Evolutionary conservation across 495 filamentous ascomycete species (phyloP).

Genomic region (Penicillium angulare): DNA sequence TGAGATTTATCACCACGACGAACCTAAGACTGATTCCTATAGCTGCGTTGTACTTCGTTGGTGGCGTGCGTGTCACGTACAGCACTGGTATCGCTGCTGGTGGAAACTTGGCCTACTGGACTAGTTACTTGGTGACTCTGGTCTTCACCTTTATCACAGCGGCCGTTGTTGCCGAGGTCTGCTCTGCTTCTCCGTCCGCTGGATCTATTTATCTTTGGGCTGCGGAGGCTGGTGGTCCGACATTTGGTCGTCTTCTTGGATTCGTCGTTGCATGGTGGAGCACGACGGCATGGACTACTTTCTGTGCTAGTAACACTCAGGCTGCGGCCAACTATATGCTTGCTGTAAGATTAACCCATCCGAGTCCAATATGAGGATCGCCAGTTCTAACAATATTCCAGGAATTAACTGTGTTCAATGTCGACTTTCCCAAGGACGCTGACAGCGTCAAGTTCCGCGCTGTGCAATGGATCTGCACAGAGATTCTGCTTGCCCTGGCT

Average conservation of each 20-base stretch:
- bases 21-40: background rate
- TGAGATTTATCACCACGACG: background rate
- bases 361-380: no score
- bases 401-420: slow-evolving; percentile 54
- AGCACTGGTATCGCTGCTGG: slow-evolving; percentile 57
- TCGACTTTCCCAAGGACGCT: slow-evolving; percentile 48
- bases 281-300: slow-evolving; percentile 59
- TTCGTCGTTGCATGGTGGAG: slow-evolving; percentile 61
- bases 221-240: slow-evolving; percentile 53
- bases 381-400: slow-evolving; percentile 5
- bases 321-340: slow-evolving; percentile 55
- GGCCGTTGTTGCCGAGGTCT: slow-evolving; percentile 56
- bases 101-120: slow-evolving; percentile 57
- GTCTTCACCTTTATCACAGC: slow-evolving; percentile 58
- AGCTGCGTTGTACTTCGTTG: slow-evolving; percentile 58
- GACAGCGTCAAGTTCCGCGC: slow-evolving; percentile 51
- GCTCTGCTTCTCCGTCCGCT: slow-evolving; percentile 54
- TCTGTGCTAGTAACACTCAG: slow-evolving; percentile 55
- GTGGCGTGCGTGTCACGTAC: slow-evolving; percentile 55
- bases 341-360: slow-evolving; percentile 31
- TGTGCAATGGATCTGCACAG: slow-evolving; percentile 55
- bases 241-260: slow-evolving; percentile 51
- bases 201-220: slow-evolving; percentile 60
- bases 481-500: slow-evolving; percentile 47
- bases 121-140: slow-evolving; percentile 55